Percentiles rank a stretch among this genome's conserved stretches.
These are phyloP conservation scores for Cystoderma amianthinum DNA, from an alignment of 768 basidiomycete species.

Conservation along the genomic window DNA sequence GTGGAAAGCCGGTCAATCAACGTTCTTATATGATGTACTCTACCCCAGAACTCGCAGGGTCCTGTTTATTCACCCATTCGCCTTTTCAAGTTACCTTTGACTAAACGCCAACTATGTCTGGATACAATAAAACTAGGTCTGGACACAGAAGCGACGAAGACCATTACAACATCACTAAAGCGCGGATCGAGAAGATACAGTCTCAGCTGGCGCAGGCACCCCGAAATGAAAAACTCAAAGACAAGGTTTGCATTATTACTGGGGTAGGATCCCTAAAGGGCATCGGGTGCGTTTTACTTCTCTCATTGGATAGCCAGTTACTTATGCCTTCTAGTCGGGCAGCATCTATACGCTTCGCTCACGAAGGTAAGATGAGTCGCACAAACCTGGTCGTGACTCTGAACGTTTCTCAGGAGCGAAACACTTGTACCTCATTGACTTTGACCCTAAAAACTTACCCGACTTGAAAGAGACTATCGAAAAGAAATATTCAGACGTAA, in stretches of 20 bases:
- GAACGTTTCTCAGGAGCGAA: slow-evolving; percentile 46
- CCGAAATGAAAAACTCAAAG: slow-evolving; percentile 50
- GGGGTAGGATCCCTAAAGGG: slow-evolving; percentile 84
- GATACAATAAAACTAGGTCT: slow-evolving; percentile 25
- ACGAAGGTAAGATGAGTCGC: slow-evolving; percentile 49
- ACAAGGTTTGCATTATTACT: slow-evolving; percentile 83
- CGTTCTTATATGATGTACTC: neutral
- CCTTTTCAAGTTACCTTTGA: slow-evolving; percentile 1
- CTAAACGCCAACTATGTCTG: slow-evolving; percentile 22
- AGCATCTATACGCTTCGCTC: slow-evolving; percentile 65
- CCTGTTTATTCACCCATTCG: too few species aligned
- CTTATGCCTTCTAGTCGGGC: slow-evolving; percentile 53
- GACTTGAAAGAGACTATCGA: slow-evolving; percentile 65
- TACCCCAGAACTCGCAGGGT: too few species aligned
- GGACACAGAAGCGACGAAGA: slow-evolving; percentile 33
- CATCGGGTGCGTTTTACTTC: slow-evolving; percentile 70
- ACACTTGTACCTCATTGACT: slow-evolving; percentile 74
- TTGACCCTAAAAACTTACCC: slow-evolving; percentile 58
- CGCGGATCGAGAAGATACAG: slow-evolving; percentile 62
- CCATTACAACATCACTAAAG: slow-evolving; percentile 51
- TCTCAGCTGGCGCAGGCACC: slow-evolving; percentile 53
- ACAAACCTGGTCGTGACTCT: neutral
- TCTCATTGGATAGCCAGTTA: neutral
- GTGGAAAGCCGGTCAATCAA: too few species aligned
- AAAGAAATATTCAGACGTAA: slow-evolving; percentile 66